Evolutionary conservation across 176 grass and related monocot genomes (phyloP).

Genomic region (Juncus effusus): DNA sequence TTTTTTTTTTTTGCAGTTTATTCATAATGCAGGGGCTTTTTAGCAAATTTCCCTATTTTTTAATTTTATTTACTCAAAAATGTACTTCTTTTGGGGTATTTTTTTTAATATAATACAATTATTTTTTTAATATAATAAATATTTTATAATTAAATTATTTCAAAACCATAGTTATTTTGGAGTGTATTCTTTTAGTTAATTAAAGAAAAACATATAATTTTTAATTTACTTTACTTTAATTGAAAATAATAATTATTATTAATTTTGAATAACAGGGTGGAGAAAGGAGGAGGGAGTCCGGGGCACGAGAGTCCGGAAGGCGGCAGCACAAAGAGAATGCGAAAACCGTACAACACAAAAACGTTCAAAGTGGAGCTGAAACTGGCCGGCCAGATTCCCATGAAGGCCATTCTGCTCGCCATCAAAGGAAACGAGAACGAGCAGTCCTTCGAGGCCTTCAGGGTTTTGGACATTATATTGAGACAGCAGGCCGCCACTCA

Average conservation of each 20-base stretch:
- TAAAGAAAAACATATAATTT: no score
- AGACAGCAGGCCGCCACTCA: conserved; percentile 72
- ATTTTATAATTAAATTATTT: no score
- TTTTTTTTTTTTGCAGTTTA: neutral
- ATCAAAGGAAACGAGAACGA: conserved; percentile 71
- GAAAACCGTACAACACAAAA: conserved; percentile 55
- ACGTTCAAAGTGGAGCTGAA: conserved; percentile 66
- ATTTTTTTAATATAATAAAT: no score
- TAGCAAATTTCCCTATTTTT: no score
- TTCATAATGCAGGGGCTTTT: neutral
- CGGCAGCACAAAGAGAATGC: conserved; percentile 51
- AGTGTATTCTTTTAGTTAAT: no score
- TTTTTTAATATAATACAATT: no score
- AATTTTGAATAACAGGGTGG: conserved; percentile 31
- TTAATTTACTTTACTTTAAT: no score
- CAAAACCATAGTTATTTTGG: no score
- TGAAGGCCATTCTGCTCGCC: conserved; percentile 63
- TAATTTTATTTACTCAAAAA: no score
- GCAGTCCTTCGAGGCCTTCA: conserved; percentile 72
- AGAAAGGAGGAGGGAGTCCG: conserved; percentile 49
- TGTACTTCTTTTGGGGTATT: no score
- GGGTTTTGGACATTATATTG: conserved; percentile 84
- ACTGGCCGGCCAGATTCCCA: conserved; percentile 73
- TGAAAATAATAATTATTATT: neutral
- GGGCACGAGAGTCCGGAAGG: conserved; percentile 43